phyloP scores from a whole-genome alignment of 2,329 filamentous ascomycete species.

The Colletotrichum sp. region DNA sequence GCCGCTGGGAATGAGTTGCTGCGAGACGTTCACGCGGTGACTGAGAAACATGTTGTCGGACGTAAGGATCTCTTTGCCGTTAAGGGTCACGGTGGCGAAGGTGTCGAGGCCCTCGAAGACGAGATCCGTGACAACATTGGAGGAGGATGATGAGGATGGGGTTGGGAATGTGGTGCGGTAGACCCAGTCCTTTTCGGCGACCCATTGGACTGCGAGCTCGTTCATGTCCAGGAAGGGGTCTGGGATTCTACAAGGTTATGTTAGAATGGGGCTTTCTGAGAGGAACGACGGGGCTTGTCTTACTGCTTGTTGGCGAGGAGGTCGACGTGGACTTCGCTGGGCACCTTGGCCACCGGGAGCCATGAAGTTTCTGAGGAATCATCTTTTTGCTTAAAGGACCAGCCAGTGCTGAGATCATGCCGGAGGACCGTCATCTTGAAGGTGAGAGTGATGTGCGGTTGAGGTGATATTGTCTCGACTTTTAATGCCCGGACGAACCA shows the following conservation, averaged over 20 bases:
- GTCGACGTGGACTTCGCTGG: constrained; percentile 43
- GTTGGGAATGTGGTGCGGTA: constrained; percentile 51
- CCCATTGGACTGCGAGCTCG: constrained; percentile 64
- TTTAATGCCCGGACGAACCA: not conserved
- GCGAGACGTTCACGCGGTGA: constrained; percentile 58
- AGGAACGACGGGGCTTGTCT: not conserved
- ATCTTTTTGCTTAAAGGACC: constrained; percentile 30
- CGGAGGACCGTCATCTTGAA: not conserved
- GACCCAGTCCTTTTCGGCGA: constrained; percentile 66
- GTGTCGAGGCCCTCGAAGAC: constrained; percentile 71
- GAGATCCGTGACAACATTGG: constrained; percentile 41
- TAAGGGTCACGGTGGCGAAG: constrained; percentile 63
- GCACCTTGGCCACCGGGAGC: constrained; percentile 37
- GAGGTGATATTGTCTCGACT: not conserved
- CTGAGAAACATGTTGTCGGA: constrained; percentile 70
- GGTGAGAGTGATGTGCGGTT: not conserved
- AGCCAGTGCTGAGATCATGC: constrained; percentile 25
- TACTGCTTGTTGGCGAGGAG: constrained; percentile 40
- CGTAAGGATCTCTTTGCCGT: constrained; percentile 56
- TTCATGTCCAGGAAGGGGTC: constrained; percentile 68
- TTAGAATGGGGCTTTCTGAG: not conserved
- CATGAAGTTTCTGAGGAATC: constrained; percentile 30
- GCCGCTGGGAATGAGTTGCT: constrained; percentile 38
- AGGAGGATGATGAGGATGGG: constrained; percentile 6
- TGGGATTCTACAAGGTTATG: constrained; percentile 38